Evolutionary conservation across 768 basidiomycete species (phyloP).

Genomic region (Pleurotus tuber-regium): DNA sequence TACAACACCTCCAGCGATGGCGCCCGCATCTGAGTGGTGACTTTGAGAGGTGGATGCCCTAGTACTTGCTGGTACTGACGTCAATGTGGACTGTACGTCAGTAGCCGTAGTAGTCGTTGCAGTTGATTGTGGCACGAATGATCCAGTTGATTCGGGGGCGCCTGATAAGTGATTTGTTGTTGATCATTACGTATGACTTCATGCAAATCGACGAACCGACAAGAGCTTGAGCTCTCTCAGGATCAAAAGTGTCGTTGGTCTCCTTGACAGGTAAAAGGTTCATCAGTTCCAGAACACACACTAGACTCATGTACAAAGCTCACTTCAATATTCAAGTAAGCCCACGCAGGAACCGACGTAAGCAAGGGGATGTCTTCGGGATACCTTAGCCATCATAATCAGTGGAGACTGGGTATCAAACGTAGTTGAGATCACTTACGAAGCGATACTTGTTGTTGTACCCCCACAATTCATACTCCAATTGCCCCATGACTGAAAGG

Average conservation of each 20-base stretch:
- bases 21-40: constrained; percentile 39
- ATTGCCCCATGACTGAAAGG: constrained; percentile 43
- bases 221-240: constrained; percentile 25
- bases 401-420: no score
- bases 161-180: constrained; percentile 4
- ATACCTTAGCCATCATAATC: no score
- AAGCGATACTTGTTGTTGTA: constrained; percentile 22
- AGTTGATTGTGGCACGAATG: background rate
- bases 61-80: constrained; percentile 12
- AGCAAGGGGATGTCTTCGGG: constrained; percentile 45
- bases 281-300: background rate
- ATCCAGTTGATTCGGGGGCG: constrained; percentile 14
- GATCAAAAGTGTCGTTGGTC: constrained; percentile 32
- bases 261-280: background rate
- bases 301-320: constrained; percentile 22
- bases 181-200: background rate
- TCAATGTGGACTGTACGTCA: constrained; percentile 14
- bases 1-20: constrained; percentile 61
- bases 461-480: constrained; percentile 49
- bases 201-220: background rate
- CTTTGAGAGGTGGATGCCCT: constrained; percentile 10
- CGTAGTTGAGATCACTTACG: background rate
- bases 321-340: constrained; percentile 49
- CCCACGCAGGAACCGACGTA: constrained; percentile 58
- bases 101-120: background rate